Conservation (phyloP, 768 basidiomycete species). For the Xerocomellus amylosporus region DNA sequence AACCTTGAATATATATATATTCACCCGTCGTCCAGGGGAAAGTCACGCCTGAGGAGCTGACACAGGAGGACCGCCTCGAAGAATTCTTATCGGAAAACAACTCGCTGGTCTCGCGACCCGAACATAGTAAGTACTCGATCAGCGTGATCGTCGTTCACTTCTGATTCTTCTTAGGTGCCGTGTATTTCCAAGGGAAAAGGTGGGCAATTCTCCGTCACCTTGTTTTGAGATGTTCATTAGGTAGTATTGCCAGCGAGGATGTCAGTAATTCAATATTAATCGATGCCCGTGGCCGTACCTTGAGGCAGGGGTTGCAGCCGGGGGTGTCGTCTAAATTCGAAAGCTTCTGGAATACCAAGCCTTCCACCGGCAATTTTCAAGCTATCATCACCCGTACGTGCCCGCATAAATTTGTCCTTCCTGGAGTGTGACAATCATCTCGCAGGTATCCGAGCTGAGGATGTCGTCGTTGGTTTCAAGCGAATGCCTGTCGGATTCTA, state of each 20-base stretch:
- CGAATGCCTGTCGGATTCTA: constrained; percentile 12
- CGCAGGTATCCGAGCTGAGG: constrained; percentile 8
- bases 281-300: too few relatives aligned
- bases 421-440: background rate
- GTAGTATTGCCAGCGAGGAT: too few relatives aligned
- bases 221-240: too few relatives aligned
- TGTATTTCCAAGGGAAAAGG: background rate
- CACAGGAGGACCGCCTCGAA: background rate
- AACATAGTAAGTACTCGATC: background rate
- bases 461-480: background rate
- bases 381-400: constrained; percentile 3
- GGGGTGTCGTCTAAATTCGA: too few relatives aligned
- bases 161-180: background rate
- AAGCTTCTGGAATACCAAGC: too few relatives aligned
- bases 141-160: too few relatives aligned
- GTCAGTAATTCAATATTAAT: too few relatives aligned
- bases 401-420: background rate
- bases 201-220: background rate
- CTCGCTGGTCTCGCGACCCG: background rate
- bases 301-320: too few relatives aligned
- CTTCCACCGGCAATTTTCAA: background rate
- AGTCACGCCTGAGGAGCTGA: background rate
- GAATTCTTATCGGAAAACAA: background rate
- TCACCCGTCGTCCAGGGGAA: background rate
- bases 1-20: background rate